Evolutionary conservation across 805 yeast species (phyloP), one percentile per base, ranked within the genome.

Genomic region (Teunomyces gatunensis): DNA sequence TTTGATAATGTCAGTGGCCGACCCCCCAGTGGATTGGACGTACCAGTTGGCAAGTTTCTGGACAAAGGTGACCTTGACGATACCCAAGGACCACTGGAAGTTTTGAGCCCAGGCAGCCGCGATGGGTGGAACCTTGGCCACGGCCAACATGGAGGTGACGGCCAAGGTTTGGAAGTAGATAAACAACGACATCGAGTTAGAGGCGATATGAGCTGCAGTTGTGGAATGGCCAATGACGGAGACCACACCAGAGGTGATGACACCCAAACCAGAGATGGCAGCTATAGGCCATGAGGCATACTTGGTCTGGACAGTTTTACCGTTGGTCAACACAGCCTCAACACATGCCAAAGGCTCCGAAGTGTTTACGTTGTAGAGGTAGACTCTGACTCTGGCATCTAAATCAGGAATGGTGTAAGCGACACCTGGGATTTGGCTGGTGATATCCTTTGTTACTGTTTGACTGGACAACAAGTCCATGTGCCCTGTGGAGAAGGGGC

Each of bases 21-120:
- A 64, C 48, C 99, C 99, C 33, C 97, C 97, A 1, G 99, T 94
- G 6, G 96, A 74, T 69, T 92, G 97, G 45, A 92, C 84, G 65
- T 92, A 92, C 99, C 99, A 92, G 64, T 85, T 80, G 54, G 94
- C 85, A 52, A 89, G 87, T 37, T 74, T 65, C 65, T 91, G 97
- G 81, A 92, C 85, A 59, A 90, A 88, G 11, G 69, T 66, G 6
- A 83, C 81, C 46, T 79, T 78, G 57, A 94, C 87, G 54, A 92
- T 84, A 41, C 99, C 99, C 80, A 92, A 80, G 1, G 97, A 84
- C 98, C 98, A 92, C 67, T 82, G 84, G 74, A 94, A 94, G 71
- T 92, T 94, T 68, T 92, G 96, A 28, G 95, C 84, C 99, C 99
- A 92, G 2, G 98, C 91, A 2, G 96, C 89, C 4, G 97, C 98